A percentile compares a stretch with the other conserved stretches of the same genome.
Evolutionary conservation across 345 rosid species (phyloP).

Genomic region (Rubroshorea leprosula): DNA sequence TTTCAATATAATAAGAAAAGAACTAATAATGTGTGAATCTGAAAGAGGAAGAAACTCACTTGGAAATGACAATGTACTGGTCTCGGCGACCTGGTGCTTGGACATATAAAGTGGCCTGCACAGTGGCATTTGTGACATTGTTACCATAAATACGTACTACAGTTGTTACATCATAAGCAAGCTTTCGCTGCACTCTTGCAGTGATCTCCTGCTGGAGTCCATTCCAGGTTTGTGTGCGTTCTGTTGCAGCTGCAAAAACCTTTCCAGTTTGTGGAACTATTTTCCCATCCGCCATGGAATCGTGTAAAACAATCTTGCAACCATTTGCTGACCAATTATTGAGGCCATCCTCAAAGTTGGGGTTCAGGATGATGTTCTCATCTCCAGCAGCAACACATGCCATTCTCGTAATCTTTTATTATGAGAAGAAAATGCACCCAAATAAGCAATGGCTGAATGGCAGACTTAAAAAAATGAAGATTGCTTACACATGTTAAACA

Average conservation of each 20-base stretch:
- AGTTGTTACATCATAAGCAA: conserved; percentile 63
- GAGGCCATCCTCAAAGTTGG: conserved; percentile 72
- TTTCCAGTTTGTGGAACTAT: conserved; percentile 68
- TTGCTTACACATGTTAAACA: conserved; percentile 48
- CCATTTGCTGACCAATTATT: conserved; percentile 94
- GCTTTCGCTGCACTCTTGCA: conserved; percentile 63
- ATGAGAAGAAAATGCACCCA: not conserved
- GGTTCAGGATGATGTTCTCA: conserved; percentile 61
- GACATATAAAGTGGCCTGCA: conserved; percentile 73
- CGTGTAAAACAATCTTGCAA: conserved; percentile 69
- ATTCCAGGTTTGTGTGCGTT: conserved; percentile 78
- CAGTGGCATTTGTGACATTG: conserved; percentile 45
- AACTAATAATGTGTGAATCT: not conserved
- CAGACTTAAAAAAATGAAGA: conserved; percentile 69
- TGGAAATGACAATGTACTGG: conserved; percentile 69
- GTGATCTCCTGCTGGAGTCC: conserved; percentile 90
- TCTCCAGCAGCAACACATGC: conserved; percentile 27
- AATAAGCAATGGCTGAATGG: conserved; percentile 40
- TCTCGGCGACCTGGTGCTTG: conserved; percentile 63
- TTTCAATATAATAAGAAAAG: too few species aligned
- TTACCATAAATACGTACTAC: conserved; percentile 68
- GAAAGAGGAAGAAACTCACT: conserved; percentile 37
- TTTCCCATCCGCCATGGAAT: conserved; percentile 71
- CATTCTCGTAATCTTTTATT: conserved; percentile 18
- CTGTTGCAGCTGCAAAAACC: conserved; percentile 68